Conservation (phyloP, 2,329 filamentous ascomycete genomes). For the Ascochyta pisi region DNA sequence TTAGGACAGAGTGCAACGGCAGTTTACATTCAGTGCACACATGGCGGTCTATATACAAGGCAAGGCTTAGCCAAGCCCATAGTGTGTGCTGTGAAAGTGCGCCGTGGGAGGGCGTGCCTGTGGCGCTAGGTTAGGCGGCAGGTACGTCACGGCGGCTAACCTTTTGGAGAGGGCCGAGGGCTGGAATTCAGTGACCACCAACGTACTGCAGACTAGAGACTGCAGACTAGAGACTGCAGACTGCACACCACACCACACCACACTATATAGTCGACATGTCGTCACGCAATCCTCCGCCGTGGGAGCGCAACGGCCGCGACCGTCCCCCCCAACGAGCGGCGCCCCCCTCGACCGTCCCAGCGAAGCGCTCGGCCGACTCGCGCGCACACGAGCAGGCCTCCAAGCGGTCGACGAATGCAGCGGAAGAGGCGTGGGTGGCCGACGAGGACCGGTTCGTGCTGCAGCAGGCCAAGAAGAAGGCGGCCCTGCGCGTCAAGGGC, state of each 20-base stretch:
- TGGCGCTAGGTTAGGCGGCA: background rate
- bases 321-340: constrained; percentile 29
- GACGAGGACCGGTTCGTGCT: constrained; percentile 96
- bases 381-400: constrained; percentile 47
- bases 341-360: constrained; percentile 45
- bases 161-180: constrained; percentile 15
- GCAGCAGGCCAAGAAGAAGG: constrained; percentile 97
- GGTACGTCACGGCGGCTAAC: constrained; percentile 31
- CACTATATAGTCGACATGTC: constrained; percentile 30
- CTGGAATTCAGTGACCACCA: too few species aligned
- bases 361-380: constrained; percentile 54
- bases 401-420: constrained; percentile 55
- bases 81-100: too few species aligned
- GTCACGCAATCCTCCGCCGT: constrained; percentile 43
- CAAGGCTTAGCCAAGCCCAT: too few species aligned
- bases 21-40: background rate
- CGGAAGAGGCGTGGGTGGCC: constrained; percentile 75
- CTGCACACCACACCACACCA: background rate
- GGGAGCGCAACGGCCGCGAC: constrained; percentile 36
- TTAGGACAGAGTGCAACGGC: too few species aligned
- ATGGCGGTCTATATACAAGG: background rate
- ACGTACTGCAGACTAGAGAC: too few species aligned
- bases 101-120: too few species aligned
- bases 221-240: background rate
- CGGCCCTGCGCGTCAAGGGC: constrained; percentile 90